A percentile compares a stretch with the other conserved stretches of the same genome.
phyloP scores from a whole-genome alignment of 2,329 filamentous ascomycete species.

The Botrytis elliptica region DNA sequence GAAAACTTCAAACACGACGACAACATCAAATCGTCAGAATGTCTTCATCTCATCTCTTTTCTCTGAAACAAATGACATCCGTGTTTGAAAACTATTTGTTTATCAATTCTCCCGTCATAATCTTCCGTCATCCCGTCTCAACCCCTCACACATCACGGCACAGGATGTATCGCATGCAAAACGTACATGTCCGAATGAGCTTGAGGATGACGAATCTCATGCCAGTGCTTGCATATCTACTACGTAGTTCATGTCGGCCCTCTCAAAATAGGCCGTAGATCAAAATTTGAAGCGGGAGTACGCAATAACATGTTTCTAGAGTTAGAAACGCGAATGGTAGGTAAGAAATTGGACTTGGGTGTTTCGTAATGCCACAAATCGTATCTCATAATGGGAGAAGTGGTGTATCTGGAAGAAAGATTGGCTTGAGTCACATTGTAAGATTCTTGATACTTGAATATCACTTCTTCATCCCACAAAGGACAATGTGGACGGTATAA shows the following conservation, averaged over 20 bases:
- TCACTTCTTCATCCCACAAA: neutral
- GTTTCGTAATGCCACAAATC: neutral
- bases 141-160: neutral
- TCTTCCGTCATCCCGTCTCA: neutral
- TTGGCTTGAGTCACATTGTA: neutral
- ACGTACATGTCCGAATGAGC: neutral
- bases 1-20: neutral
- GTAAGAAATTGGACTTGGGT: neutral
- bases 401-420: neutral
- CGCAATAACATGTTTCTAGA: neutral
- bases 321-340: neutral
- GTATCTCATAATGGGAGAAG: neutral
- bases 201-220: slow-evolving; percentile 1
- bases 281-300: neutral
- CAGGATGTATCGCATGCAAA: neutral
- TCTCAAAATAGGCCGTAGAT: neutral
- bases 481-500: neutral
- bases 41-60: neutral
- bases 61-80: neutral
- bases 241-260: neutral
- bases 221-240: neutral
- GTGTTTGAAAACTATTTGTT: neutral
- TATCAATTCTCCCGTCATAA: neutral
- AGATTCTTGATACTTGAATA: neutral
- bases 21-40: neutral